Evolutionary conservation across 768 basidiomycete species (phyloP), one percentile per base, ranked within the genome.

Genomic region (Phlebiopsis gigantea): DNA sequence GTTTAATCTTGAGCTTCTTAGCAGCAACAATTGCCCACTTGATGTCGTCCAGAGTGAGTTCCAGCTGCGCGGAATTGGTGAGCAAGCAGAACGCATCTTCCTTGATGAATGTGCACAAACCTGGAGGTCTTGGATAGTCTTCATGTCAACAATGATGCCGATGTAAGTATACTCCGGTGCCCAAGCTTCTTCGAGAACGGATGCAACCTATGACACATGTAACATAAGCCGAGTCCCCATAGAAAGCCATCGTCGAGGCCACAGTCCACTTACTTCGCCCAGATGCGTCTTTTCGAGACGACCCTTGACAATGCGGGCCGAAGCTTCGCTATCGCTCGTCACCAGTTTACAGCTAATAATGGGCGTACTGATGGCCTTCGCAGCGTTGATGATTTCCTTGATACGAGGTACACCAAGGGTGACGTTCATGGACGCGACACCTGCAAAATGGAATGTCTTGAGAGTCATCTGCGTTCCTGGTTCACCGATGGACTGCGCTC

Each of bases 401-500:
- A 99, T 98, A 66, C 97, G 96, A 2, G 97, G 97, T n/a, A 98
- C 97, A 72, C 97, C 97, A 34, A 98, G 83, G 0, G 97, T 99
- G 61, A 99, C 93, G 73, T 98, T 98, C 97, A 98, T 99, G 34
- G 95, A 96, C 7, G 97, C 97, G 60, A 99, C 96, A 75, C 97
- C 97, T 65, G 97, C 97, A 72, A 98, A 99, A 79, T 99, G 97
- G 84, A 99, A 99, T 55, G 97, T 98, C 74, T 98, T 98, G 62
- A 98, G 72, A 1, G 96, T 98, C 97, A 99, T 99, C 69, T 99
- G 97, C 0, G 97, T 99, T 42, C 96, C 97, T 1, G 97, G 97
- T 72, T 99, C 97, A 66, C 97, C 97, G 61, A 99, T 98, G 1
- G 97, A 98, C 68, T 99, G 97, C 5, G 97, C 97, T 4, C 96